phyloP scores from a whole-genome alignment of 106 monocot genomes.

The Acanthochlamys bracteata region DNA sequence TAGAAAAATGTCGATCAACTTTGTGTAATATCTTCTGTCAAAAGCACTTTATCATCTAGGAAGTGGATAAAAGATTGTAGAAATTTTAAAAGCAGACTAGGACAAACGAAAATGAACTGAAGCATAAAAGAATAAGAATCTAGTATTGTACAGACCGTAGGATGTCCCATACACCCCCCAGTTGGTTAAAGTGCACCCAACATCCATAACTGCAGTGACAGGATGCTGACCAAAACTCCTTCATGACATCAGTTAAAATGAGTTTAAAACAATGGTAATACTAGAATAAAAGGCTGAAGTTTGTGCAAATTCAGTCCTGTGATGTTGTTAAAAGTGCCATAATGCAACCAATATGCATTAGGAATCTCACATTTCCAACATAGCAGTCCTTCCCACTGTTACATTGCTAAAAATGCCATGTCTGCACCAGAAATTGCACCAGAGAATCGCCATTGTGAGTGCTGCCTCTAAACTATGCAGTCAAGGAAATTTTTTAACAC shows the following conservation, averaged over 20 bases:
- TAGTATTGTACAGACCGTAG: neutral
- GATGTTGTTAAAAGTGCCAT: neutral
- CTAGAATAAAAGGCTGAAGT: neutral
- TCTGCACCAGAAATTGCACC: constrained; percentile 9
- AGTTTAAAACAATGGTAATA: constrained; percentile 7
- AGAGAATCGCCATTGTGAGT: neutral
- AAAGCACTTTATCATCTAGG: no score
- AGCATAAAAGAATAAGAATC: neutral
- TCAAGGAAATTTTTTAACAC: constrained; percentile 1
- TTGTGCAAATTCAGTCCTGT: no score
- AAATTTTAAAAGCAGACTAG: neutral
- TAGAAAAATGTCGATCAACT: no score
- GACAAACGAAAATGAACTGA: neutral
- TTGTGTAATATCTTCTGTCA: no score
- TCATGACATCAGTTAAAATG: constrained; percentile 2
- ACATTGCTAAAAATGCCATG: neutral
- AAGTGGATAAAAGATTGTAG: neutral
- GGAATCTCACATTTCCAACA: neutral
- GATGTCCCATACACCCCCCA: constrained; percentile 10
- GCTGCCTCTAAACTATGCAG: constrained; percentile 7
- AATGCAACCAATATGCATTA: neutral
- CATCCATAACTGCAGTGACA: constrained; percentile 16
- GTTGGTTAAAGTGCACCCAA: constrained; percentile 15
- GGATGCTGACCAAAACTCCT: constrained; percentile 8
- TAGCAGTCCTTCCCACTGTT: constrained; percentile 3